Evolutionary conservation across 257 asterid species (phyloP).

Genomic region (Solanum appendiculatum): DNA sequence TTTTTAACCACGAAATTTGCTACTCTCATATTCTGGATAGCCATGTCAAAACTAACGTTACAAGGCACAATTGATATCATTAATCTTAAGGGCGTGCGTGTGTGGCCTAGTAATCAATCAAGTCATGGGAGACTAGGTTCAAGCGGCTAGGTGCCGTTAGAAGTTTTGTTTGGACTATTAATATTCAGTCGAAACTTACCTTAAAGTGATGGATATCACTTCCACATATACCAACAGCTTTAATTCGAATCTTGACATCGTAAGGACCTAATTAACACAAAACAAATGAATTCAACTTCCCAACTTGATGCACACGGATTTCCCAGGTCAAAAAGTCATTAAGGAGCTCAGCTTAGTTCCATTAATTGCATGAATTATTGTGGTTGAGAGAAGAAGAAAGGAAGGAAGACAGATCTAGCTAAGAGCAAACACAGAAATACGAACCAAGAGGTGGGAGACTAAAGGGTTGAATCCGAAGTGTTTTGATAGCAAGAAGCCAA

Average conservation of each 20-base stretch:
- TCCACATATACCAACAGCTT: conserved; percentile 95
- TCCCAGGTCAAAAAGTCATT: neutral
- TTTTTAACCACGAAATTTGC: conserved; percentile 24
- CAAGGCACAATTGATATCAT: neutral
- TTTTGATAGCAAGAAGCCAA: conserved; percentile 75
- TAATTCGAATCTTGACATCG: conserved; percentile 77
- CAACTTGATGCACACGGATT: neutral
- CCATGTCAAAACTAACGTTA: neutral
- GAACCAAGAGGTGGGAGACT: conserved; percentile 74
- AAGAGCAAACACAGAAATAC: neutral
- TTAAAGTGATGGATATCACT: conserved; percentile 92
- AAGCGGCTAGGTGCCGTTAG: neutral
- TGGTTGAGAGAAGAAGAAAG: neutral
- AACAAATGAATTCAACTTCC: neutral
- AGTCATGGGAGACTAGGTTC: neutral
- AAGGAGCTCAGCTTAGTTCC: neutral
- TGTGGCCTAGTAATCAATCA: neutral
- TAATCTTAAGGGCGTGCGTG: neutral
- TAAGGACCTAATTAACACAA: conserved; percentile 44
- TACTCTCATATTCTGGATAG: conserved; percentile 6
- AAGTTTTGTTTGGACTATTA: neutral
- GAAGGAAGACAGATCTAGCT: neutral
- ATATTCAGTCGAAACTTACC: conserved; percentile 24
- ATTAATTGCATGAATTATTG: neutral
- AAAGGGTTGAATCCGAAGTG: conserved; percentile 67